Conservation (phyloP, 139 green algal species). For the Chlamydomonas incerta region DNA sequence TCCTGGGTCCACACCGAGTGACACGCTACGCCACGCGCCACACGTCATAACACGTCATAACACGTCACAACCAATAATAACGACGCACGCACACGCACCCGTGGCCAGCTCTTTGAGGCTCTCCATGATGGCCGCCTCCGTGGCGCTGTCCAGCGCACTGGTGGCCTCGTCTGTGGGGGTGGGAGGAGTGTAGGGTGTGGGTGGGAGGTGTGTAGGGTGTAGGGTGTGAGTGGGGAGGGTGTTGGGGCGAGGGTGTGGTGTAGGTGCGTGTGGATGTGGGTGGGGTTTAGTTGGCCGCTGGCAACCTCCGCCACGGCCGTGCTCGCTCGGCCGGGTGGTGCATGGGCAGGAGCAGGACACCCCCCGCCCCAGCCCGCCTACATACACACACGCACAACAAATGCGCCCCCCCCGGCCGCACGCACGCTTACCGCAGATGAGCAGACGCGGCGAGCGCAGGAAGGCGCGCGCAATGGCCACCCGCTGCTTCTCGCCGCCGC, state of each 20-base stretch:
- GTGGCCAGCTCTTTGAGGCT: slow-evolving; percentile 36
- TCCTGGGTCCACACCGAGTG: too few relatives aligned
- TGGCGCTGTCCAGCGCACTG: slow-evolving; percentile 86
- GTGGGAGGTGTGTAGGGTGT: neutral
- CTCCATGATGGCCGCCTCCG: slow-evolving; percentile 71
- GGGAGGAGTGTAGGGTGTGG: neutral
- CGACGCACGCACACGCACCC: neutral
- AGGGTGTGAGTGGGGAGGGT: neutral
- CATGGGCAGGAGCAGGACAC: too few relatives aligned
- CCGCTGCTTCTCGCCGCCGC: slow-evolving; percentile 95
- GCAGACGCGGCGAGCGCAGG: slow-evolving; percentile 70
- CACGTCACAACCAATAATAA: neutral
- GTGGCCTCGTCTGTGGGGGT: slow-evolving; percentile 70
- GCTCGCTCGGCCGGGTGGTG: too few relatives aligned
- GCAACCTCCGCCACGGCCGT: too few relatives aligned
- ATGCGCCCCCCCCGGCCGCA: neutral
- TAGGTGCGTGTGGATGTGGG: too few relatives aligned
- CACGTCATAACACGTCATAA: too few relatives aligned
- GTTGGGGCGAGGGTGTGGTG: too few relatives aligned
- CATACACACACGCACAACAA: neutral
- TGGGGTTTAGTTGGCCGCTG: too few relatives aligned
- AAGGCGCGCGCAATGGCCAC: slow-evolving; percentile 89
- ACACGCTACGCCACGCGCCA: too few relatives aligned
- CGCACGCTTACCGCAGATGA: slow-evolving; percentile 90
- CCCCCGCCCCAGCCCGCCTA: too few relatives aligned